phyloP scores from a whole-genome alignment of 202 grass and related monocot species.

The Hordeum pubiflorum region DNA sequence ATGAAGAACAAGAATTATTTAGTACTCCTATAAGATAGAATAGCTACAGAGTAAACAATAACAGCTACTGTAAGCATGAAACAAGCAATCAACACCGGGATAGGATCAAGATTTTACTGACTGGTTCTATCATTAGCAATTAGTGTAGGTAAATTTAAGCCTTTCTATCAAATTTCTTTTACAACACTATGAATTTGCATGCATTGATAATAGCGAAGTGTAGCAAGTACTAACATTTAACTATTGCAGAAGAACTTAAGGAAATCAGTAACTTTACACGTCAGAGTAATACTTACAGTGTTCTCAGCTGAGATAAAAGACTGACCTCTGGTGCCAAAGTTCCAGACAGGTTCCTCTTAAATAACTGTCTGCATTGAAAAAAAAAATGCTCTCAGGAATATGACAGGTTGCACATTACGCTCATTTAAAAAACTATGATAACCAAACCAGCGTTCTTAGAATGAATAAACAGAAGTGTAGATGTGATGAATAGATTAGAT shows the following conservation, averaged over 20 bases:
- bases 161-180: background rate
- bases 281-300: conserved; percentile 70
- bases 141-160: background rate
- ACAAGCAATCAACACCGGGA: background rate
- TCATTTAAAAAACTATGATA: background rate
- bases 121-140: background rate
- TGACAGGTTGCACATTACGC: background rate
- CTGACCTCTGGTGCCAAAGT: conserved; percentile 71
- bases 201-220: background rate
- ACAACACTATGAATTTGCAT: conserved; percentile 2
- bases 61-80: background rate
- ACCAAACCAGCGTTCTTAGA: background rate
- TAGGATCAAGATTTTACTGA: background rate
- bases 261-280: conserved; percentile 16
- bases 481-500: conserved; percentile 10
- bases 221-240: conserved; percentile 10
- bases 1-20: conserved; percentile 28
- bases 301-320: conserved; percentile 63
- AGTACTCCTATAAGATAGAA: background rate
- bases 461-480: background rate
- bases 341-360: conserved; percentile 74
- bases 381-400: conserved; percentile 10
- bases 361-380: conserved; percentile 56
- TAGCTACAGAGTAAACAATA: background rate
- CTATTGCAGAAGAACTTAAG: background rate